These are phyloP conservation scores for Chaetomium globosum DNA, from an alignment of 2,329 filamentous ascomycete genomes.

Conservation along the genomic window DNA sequence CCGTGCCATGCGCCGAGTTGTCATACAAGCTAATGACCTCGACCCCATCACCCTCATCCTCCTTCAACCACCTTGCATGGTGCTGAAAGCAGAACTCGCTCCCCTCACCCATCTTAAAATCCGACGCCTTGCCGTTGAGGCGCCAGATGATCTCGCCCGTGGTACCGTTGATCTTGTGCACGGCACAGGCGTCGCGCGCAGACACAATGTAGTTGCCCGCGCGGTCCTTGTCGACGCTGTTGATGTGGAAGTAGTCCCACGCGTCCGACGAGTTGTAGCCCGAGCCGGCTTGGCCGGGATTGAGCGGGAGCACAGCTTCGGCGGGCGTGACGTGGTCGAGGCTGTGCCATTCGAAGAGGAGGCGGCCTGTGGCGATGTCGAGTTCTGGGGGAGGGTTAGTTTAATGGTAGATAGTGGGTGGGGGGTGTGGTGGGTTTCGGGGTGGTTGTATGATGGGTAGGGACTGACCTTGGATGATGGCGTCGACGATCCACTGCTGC, in stretches of 20 bases:
- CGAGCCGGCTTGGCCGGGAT: conserved; percentile 46
- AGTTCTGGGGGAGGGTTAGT: conserved; percentile 40
- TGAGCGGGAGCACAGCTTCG: conserved; percentile 52
- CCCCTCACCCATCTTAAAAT: conserved; percentile 44
- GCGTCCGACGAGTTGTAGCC: conserved; percentile 39
- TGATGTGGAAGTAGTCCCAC: conserved; percentile 58
- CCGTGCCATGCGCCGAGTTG: conserved; percentile 52
- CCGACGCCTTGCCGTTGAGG: conserved; percentile 48
- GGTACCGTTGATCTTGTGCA: conserved; percentile 48
- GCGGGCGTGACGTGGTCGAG: conserved; percentile 54
- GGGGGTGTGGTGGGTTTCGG: conserved; percentile 18
- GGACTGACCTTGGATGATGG: conserved; percentile 53
- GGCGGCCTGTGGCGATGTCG: conserved; percentile 56
- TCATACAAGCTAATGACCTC: conserved; percentile 55
- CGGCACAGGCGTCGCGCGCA: conserved; percentile 46
- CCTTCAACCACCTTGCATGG: conserved; percentile 49
- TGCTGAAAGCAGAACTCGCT: conserved; percentile 51
- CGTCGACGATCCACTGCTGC: conserved; percentile 60
- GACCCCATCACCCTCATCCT: background rate
- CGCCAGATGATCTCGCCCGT: conserved; percentile 52
- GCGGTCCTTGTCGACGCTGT: conserved; percentile 51
- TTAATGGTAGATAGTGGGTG: too few species aligned
- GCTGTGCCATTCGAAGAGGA: conserved; percentile 63
- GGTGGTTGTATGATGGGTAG: background rate
- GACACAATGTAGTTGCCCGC: conserved; percentile 53